These are phyloP conservation scores for Oenanthe sinensis DNA, from an alignment of 129 eudicot genomes.

Conservation along the genomic window DNA sequence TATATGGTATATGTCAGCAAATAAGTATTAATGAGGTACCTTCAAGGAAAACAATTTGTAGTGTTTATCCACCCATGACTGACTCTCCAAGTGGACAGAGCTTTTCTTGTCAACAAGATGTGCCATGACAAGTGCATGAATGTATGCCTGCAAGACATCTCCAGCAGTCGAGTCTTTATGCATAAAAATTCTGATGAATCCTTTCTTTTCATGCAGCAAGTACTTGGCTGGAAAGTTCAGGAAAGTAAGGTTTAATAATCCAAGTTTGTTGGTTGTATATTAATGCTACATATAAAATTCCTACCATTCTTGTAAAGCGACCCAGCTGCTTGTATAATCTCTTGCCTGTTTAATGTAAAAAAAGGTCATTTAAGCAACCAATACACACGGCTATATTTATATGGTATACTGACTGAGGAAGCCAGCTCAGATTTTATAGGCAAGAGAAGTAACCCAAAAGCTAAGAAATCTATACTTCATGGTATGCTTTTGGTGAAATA, in stretches of 20 bases:
- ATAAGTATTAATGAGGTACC: slow-evolving; percentile 33
- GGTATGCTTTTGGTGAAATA: background rate
- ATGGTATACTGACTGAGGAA: slow-evolving; percentile 1
- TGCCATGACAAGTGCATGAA: slow-evolving; percentile 91
- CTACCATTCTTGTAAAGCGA: slow-evolving; percentile 68
- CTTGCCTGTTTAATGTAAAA: slow-evolving; percentile 42
- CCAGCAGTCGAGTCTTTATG: slow-evolving; percentile 69
- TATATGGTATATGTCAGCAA: background rate
- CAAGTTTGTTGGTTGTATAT: background rate
- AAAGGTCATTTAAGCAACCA: background rate
- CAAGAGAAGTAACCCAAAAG: slow-evolving; percentile 1
- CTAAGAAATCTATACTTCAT: background rate
- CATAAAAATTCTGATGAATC: slow-evolving; percentile 46
- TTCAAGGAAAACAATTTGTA: slow-evolving; percentile 47
- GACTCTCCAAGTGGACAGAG: slow-evolving; percentile 51
- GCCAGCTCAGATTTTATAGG: slow-evolving; percentile 1
- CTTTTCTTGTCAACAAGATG: slow-evolving; percentile 31
- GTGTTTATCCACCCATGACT: slow-evolving; percentile 78
- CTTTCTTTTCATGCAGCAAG: slow-evolving; percentile 49
- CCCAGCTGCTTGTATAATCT: slow-evolving; percentile 46
- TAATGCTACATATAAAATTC: slow-evolving; percentile 1
- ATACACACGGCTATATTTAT: background rate
- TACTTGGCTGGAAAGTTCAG: slow-evolving; percentile 48
- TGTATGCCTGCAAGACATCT: slow-evolving; percentile 61
- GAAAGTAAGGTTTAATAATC: background rate